Evolutionary conservation across 208 protist species (phyloP).

Genomic region (Leishmania major): DNA sequence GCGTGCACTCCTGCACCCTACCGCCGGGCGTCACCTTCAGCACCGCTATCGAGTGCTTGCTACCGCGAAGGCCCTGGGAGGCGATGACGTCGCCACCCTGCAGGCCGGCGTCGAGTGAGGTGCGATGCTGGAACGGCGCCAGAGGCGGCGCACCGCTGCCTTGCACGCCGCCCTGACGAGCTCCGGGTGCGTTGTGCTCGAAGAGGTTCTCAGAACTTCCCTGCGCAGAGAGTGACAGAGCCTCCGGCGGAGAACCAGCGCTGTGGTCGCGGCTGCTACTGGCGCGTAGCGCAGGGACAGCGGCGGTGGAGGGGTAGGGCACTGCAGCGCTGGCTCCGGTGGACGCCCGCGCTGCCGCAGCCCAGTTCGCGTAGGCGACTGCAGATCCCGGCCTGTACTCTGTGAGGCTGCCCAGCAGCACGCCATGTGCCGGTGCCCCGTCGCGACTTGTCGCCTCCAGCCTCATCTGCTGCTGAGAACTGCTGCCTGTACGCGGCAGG

Average conservation of each 20-base stretch:
- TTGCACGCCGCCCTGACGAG: neutral
- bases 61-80: conserved; percentile 6
- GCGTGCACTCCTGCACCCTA: conserved; percentile 2
- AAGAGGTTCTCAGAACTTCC: neutral
- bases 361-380: conserved; percentile 15
- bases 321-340: neutral
- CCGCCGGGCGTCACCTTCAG: conserved; percentile 18
- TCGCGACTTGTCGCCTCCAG: conserved; percentile 1
- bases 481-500: neutral
- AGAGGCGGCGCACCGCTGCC: conserved; percentile 2
- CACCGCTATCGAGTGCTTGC: conserved; percentile 26
- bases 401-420: conserved; percentile 25
- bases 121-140: neutral
- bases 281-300: neutral
- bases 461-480: neutral
- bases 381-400: conserved; percentile 15
- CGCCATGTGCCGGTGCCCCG: neutral
- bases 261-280: neutral
- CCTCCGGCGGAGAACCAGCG: neutral
- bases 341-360: neutral
- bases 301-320: neutral
- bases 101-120: neutral
- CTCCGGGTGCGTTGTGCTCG: neutral
- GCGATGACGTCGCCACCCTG: neutral
- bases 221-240: neutral